Percentiles rank a stretch among this genome's conserved stretches.
Conservation (phyloP, 495 filamentous ascomycete genomes). For the Penicillium lividum region DNA sequence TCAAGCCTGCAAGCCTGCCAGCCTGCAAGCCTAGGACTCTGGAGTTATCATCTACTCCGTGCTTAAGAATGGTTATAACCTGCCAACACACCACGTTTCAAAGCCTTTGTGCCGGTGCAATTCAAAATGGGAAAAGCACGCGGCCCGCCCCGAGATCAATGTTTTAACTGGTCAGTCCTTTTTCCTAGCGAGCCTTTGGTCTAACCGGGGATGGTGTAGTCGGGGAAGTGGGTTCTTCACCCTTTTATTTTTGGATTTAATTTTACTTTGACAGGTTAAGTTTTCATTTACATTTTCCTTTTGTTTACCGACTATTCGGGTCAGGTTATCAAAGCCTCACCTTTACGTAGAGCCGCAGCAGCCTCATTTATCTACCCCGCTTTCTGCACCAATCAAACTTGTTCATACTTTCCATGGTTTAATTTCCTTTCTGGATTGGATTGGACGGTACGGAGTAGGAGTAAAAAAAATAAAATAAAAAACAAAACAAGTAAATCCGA, state of each 20-base stretch:
- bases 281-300: neutral
- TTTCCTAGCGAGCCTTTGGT: neutral
- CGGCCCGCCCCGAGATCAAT: slow-evolving; percentile 21
- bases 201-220: neutral
- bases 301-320: neutral
- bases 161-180: slow-evolving; percentile 1
- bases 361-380: slow-evolving; percentile 20
- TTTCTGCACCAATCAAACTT: neutral
- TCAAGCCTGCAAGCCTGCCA: neutral
- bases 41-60: too few species aligned
- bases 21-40: too few species aligned
- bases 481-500: too few species aligned
- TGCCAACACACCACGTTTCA: slow-evolving; percentile 14
- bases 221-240: slow-evolving; percentile 11
- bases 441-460: too few species aligned
- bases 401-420: too few species aligned
- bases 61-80: neutral
- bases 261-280: neutral
- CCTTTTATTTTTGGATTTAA: neutral
- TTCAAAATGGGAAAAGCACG: slow-evolving; percentile 14
- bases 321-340: slow-evolving; percentile 22
- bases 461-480: too few species aligned
- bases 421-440: too few species aligned
- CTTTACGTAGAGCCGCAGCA: slow-evolving; percentile 27
- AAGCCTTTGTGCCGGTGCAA: neutral